Percentiles rank a stretch among this genome's conserved stretches.
These are phyloP conservation scores for Jamesozyma hellenica DNA, from an alignment of 805 yeast species.

Conservation along the genomic window DNA sequence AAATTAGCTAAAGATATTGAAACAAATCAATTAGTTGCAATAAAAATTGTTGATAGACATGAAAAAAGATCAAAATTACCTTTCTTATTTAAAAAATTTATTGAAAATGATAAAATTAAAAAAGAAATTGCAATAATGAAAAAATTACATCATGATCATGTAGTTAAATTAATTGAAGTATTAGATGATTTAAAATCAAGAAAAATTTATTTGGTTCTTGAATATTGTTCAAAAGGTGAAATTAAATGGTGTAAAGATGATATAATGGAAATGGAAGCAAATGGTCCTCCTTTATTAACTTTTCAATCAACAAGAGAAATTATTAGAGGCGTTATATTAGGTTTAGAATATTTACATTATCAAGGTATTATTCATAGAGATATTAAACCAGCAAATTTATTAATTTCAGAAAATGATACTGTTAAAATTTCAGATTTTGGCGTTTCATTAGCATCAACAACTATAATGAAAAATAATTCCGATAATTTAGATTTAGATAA, in stretches of 20 bases:
- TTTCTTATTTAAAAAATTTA: slow-evolving; percentile 22
- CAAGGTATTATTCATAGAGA: slow-evolving; percentile 93
- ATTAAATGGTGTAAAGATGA: slow-evolving; percentile 55
- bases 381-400: slow-evolving; percentile 87
- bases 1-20: slow-evolving; percentile 74
- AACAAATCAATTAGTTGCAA: slow-evolving; percentile 64
- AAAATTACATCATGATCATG: slow-evolving; percentile 85
- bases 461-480: slow-evolving; percentile 9
- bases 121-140: slow-evolving; percentile 92
- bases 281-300: slow-evolving; percentile 57
- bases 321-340: slow-evolving; percentile 75
- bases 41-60: slow-evolving; percentile 80
- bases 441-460: slow-evolving; percentile 50
- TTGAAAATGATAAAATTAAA: slow-evolving; percentile 66
- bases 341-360: slow-evolving; percentile 81
- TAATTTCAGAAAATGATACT: slow-evolving; percentile 56
- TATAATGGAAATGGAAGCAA: slow-evolving; percentile 34
- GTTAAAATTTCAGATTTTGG: slow-evolving; percentile 96
- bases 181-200: slow-evolving; percentile 76
- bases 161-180: slow-evolving; percentile 76
- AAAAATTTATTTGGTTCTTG: slow-evolving; percentile 83
- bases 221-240: slow-evolving; percentile 87
- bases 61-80: slow-evolving; percentile 23
- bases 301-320: slow-evolving; percentile 59
- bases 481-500: too few species aligned